Conservation (phyloP, 2,329 filamentous ascomycete genomes). For the Chaetomium globosum region DNA sequence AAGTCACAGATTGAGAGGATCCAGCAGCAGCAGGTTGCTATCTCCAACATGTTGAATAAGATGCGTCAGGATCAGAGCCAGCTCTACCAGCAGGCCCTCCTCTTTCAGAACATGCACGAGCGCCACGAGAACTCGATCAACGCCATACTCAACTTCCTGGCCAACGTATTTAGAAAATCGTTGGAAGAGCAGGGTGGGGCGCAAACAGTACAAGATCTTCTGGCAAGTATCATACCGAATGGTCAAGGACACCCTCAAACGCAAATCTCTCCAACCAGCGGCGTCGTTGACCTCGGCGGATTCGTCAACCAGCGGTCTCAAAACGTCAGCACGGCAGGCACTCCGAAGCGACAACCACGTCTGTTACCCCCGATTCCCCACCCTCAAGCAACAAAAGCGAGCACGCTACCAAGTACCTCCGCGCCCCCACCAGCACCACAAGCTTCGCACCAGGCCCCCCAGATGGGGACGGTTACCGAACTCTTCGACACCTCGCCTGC, state of each 20-base stretch:
- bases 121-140: constrained; percentile 99
- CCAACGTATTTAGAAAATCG: constrained; percentile 93
- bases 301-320: constrained; percentile 55
- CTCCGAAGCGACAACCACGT: constrained; percentile 56
- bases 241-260: constrained; percentile 38
- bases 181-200: constrained; percentile 78
- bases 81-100: constrained; percentile 81
- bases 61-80: constrained; percentile 85
- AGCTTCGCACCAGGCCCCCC: constrained; percentile 44
- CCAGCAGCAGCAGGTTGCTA: constrained; percentile 82
- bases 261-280: constrained; percentile 57
- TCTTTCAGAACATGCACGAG: constrained; percentile 89
- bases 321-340: constrained; percentile 44
- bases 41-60: constrained; percentile 77
- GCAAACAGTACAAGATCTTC: constrained; percentile 81
- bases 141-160: constrained; percentile 94
- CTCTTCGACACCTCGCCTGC: constrained; percentile 57
- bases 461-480: constrained; percentile 62
- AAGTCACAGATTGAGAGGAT: constrained; percentile 80
- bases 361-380: constrained; percentile 58
- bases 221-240: constrained; percentile 71
- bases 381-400: constrained; percentile 39
- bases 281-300: constrained; percentile 64
- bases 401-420: constrained; percentile 39
- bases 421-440: constrained; percentile 40